Evolutionary conservation across 805 yeast genomes (phyloP).

Genomic region (Priceomyces carsonii): DNA sequence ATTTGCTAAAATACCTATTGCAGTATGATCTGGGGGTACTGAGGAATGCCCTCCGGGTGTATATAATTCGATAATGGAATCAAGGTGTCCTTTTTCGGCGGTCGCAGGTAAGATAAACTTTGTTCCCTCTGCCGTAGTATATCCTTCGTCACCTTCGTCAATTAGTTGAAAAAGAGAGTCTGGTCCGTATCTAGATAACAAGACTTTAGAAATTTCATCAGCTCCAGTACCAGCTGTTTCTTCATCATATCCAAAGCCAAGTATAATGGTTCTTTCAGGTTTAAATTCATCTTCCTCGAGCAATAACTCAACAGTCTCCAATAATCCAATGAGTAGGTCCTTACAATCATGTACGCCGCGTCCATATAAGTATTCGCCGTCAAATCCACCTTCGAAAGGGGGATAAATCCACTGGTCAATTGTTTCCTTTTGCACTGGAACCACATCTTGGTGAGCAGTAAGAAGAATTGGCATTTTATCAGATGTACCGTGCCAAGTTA

Average conservation of each 20-base stretch:
- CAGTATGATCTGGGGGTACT: conserved; percentile 49
- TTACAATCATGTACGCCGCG: conserved; percentile 43
- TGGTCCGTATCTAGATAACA: conserved; percentile 40
- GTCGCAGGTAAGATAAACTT: conserved; percentile 47
- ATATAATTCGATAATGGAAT: conserved; percentile 39
- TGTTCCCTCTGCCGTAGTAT: conserved; percentile 27
- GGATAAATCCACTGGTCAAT: conserved; percentile 39
- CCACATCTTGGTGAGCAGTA: conserved; percentile 44
- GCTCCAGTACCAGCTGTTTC: conserved; percentile 47
- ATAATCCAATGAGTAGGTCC: conserved; percentile 42
- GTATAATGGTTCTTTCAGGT: conserved; percentile 45
- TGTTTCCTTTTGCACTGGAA: conserved; percentile 41
- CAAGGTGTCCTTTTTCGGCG: conserved; percentile 50
- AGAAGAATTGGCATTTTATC: conserved; percentile 35
- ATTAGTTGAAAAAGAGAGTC: conserved; percentile 45
- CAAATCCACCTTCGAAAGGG: conserved; percentile 37
- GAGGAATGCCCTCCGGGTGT: conserved; percentile 56
- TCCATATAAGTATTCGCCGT: conserved; percentile 33
- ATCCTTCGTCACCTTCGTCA: conserved; percentile 41
- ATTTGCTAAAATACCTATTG: conserved; percentile 48
- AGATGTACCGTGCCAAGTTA: conserved; percentile 37
- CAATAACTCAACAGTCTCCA: conserved; percentile 37
- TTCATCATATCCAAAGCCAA: conserved; percentile 55
- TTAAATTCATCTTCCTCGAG: conserved; percentile 30
- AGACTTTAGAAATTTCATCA: conserved; percentile 29